Evolutionary conservation across 305 asterid species (phyloP).

Genomic region (Fraxinus nigra): DNA sequence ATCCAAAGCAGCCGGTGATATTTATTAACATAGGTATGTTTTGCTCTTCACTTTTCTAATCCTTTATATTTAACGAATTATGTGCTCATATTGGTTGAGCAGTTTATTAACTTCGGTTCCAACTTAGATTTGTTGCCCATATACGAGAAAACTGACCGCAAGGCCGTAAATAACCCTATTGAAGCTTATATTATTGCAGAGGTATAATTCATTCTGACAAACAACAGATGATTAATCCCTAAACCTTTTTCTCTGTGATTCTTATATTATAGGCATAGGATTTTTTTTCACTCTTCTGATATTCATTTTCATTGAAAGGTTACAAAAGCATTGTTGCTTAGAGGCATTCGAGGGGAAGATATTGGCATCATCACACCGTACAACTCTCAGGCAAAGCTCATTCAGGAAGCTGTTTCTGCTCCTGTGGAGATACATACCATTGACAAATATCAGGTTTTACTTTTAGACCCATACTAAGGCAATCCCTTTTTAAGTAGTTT

Average conservation of each 20-base stretch:
- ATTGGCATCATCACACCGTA: conserved; percentile 95
- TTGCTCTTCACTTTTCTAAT: conserved; percentile 17
- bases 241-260: neutral
- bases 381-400: conserved; percentile 81
- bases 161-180: conserved; percentile 66
- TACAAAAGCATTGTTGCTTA: conserved; percentile 44
- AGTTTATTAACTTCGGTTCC: conserved; percentile 8
- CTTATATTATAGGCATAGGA: neutral
- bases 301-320: conserved; percentile 39
- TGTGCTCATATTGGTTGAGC: conserved; percentile 14
- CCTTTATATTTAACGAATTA: conserved; percentile 12
- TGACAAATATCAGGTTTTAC: conserved; percentile 89
- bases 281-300: conserved; percentile 7
- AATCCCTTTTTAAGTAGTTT: neutral
- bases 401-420: conserved; percentile 55
- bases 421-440: conserved; percentile 90
- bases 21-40: conserved; percentile 81
- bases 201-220: conserved; percentile 39
- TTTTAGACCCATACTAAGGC: neutral
- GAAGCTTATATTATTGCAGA: conserved; percentile 78
- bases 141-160: conserved; percentile 58
- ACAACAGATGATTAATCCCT: neutral
- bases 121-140: conserved; percentile 72
- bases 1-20: conserved; percentile 71
- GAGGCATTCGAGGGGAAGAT: conserved; percentile 69